Base-by-base conservation (phyloP, 192 early-diverging fungal genomes). In the Gigaspora rosea region DNA sequence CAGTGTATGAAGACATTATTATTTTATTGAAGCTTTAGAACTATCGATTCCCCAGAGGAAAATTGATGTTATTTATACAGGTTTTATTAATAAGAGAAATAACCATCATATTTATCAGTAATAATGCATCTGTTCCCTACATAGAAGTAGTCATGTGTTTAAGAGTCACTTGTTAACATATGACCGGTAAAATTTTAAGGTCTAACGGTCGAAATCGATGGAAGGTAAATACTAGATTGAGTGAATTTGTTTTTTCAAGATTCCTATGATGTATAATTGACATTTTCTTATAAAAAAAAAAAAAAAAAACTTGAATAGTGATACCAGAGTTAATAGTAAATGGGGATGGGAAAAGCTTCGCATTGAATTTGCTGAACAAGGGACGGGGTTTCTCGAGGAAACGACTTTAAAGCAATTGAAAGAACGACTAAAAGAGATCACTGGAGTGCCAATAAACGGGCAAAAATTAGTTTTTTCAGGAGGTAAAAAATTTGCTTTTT, bases 401-500 rank as follows among this genome's bases (percentile, higher is more conserved):
- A 86, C 90, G 22, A 92, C 89, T 10, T 88, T 97, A 9, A 88
- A 87, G 10, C 88, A 93, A 56, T 81, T 97, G 74, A 89, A 94
- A 61, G 88, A 92, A 56, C 87, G 89, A 61, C 91, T 92, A 73
- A 90, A 91, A 65, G 83, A 88, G 57, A 80, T 88, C 32, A 93
- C 94, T 0, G 89, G 91, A 33, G 91, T 97, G 13, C 95, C 95
- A 10, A 84, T 87, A 6, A 90, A 89, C 63, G 87, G 86, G 33
- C 90, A 96, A 84, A 93, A 91, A 71, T 80, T 97, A 22, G 79
- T 89, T 36, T 85, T 89, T 36, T 89, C 89, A 57, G 94, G 92
- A 75, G 93, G 93, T 93, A 89, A 78, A n/a, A 83, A 62, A 35
- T 46, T 16, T 33, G 0, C n/a, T 33, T 64, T 65, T n/a, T n/a